These are phyloP conservation scores for Trebouxia sp. DNA, from an alignment of 139 green algal genomes.

Conservation along the genomic window DNA sequence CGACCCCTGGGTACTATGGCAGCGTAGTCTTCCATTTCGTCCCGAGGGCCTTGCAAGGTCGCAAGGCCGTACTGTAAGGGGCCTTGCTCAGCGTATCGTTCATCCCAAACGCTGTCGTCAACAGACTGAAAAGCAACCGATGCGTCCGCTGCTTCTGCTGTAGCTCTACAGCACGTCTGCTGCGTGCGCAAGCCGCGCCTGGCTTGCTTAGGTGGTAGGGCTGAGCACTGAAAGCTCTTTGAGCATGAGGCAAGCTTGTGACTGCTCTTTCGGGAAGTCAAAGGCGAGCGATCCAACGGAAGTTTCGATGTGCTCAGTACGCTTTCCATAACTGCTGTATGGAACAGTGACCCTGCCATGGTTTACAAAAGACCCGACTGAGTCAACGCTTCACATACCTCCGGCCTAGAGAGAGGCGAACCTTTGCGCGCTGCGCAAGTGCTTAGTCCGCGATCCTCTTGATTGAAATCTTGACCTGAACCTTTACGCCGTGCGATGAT, in stretches of 20 bases:
- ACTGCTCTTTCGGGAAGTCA: not conserved
- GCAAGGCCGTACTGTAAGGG: constrained; percentile 23
- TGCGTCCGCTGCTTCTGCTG: not conserved
- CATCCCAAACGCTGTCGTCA: constrained; percentile 33
- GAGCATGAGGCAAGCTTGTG: not conserved
- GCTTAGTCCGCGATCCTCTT: too few species aligned
- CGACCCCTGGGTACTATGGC: constrained; percentile 41
- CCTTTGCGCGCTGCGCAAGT: too few species aligned
- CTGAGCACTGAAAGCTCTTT: not conserved
- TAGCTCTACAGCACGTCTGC: not conserved
- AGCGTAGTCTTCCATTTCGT: constrained; percentile 69
- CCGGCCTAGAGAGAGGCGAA: too few species aligned
- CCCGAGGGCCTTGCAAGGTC: constrained; percentile 56
- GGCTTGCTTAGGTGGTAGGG: not conserved
- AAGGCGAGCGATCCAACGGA: not conserved
- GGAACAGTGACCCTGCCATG: too few species aligned
- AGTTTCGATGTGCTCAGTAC: not conserved
- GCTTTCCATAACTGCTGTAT: constrained; percentile 13
- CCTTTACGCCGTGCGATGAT: too few species aligned
- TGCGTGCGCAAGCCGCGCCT: not conserved
- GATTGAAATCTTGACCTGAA: too few species aligned
- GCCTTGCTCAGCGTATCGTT: constrained; percentile 22
- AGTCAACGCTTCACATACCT: too few species aligned
- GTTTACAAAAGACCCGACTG: too few species aligned
- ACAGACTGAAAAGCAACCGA: constrained; percentile 15